phyloP scores from a whole-genome alignment of 1,284 basidiomycete genomes.

The Moniliella sp. region DNA sequence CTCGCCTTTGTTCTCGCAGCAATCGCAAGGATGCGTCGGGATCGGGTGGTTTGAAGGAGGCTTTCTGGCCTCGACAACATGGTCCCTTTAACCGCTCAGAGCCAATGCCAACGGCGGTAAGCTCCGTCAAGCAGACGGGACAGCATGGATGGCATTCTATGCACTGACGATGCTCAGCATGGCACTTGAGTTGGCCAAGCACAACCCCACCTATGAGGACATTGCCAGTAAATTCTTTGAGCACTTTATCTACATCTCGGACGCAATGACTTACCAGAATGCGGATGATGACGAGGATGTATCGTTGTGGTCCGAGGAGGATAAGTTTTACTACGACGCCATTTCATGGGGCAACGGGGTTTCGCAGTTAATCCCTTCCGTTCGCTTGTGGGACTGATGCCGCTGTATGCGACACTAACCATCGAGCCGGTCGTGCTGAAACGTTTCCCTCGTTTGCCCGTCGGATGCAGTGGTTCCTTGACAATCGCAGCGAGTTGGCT shows the following conservation, averaged over 20 bases:
- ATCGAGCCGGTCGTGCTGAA: conserved; percentile 72
- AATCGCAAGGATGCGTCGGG: conserved; percentile 88
- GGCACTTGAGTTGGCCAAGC: conserved; percentile 85
- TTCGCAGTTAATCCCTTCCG: conserved; percentile 67
- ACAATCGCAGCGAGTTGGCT: conserved; percentile 67
- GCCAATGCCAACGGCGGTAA: conserved; percentile 62
- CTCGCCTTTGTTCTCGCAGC: too few species aligned
- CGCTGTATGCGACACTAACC: conserved; percentile 77
- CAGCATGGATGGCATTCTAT: conserved; percentile 98
- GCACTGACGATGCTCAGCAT: conserved; percentile 91
- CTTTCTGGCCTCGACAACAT: conserved; percentile 94
- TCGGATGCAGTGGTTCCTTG: conserved; percentile 91
- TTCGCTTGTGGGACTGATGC: conserved; percentile 81
- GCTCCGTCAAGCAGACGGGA: conserved; percentile 86
- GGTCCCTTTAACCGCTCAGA: conserved; percentile 89
- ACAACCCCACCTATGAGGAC: conserved; percentile 90
- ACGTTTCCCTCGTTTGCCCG: conserved; percentile 85
- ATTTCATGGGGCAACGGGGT: conserved; percentile 53
- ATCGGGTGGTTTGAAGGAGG: conserved; percentile 89
- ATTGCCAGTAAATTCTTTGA: conserved; percentile 96
- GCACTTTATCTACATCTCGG: conserved; percentile 37
- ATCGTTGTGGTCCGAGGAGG: conserved; percentile 81
- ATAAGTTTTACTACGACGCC: conserved; percentile 94
- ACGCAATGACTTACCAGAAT: conserved; percentile 73
- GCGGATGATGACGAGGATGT: conserved; percentile 43